Evolutionary conservation across 1,284 basidiomycete species (phyloP).

Genomic region (Microbotryum intermedium): DNA sequence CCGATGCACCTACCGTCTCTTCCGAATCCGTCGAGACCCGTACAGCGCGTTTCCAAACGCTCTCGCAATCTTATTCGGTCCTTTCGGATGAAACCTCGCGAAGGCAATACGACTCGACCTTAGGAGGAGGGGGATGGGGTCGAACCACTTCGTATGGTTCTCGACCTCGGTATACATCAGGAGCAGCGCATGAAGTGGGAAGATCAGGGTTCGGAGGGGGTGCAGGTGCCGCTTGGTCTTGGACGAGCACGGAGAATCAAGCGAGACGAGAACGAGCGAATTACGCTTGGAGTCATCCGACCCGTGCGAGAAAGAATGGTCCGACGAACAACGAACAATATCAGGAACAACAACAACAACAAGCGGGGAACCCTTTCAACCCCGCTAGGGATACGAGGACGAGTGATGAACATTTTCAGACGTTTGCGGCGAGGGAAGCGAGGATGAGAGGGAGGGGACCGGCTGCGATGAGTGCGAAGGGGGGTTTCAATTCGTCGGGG

Average conservation of each 20-base stretch:
- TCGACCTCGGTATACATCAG: constrained; percentile 7
- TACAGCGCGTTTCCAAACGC: constrained; percentile 17
- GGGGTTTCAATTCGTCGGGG: not conserved
- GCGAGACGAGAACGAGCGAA: constrained; percentile 22
- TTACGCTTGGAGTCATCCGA: constrained; percentile 28
- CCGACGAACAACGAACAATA: not conserved
- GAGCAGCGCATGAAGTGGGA: not conserved
- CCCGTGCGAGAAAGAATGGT: not conserved
- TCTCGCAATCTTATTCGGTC: constrained; percentile 24
- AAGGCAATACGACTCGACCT: constrained; percentile 19
- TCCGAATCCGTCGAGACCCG: constrained; percentile 22
- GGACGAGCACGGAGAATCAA: constrained; percentile 12
- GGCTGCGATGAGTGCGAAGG: not conserved
- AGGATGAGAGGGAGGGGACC: not conserved
- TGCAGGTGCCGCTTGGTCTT: not conserved
- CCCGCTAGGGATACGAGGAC: not conserved
- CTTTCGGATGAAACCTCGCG: constrained; percentile 18
- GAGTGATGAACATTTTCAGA: constrained; percentile 16
- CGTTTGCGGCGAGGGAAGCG: constrained; percentile 15
- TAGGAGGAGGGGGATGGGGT: too few species aligned
- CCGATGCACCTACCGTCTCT: constrained; percentile 28
- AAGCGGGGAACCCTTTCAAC: constrained; percentile 18
- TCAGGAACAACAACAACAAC: not conserved
- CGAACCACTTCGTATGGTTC: not conserved
- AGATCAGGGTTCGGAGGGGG: not conserved